Conservation (phyloP, 179 eudicot genomes). For the Nepenthes alata region DNA sequence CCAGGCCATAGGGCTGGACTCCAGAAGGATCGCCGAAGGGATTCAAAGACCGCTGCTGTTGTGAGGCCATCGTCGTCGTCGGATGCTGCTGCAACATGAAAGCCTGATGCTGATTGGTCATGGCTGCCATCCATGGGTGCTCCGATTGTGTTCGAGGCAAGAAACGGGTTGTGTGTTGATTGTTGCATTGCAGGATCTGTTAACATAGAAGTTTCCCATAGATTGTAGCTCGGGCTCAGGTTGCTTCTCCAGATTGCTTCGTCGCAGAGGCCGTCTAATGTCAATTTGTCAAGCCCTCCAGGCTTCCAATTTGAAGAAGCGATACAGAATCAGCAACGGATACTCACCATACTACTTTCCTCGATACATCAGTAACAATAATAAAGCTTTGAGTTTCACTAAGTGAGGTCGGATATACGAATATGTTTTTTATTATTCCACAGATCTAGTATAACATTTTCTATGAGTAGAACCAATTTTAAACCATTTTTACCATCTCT, state of each 20-base stretch:
- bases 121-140: constrained; percentile 67
- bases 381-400: not conserved
- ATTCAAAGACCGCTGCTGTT: constrained; percentile 38
- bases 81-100: constrained; percentile 52
- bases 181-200: constrained; percentile 44
- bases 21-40: constrained; percentile 63
- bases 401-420: no score
- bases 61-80: constrained; percentile 54
- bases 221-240: constrained; percentile 72
- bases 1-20: constrained; percentile 54
- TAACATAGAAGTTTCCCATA: constrained; percentile 63
- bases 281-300: constrained; percentile 81
- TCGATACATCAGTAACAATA: not conserved
- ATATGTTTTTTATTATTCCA: no score
- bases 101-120: constrained; percentile 68
- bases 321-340: not conserved
- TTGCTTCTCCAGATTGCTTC: constrained; percentile 83
- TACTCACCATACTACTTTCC: not conserved
- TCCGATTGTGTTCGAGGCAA: constrained; percentile 41
- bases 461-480: no score
- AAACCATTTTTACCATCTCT: no score
- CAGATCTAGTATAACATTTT: no score
- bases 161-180: constrained; percentile 54
- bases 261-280: constrained; percentile 84
- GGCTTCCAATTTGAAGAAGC: constrained; percentile 22